Percentiles rank a stretch among this genome's conserved stretches.
Evolutionary conservation across 257 asterid species (phyloP).

Genomic region (Cynanchum wilfordii): DNA sequence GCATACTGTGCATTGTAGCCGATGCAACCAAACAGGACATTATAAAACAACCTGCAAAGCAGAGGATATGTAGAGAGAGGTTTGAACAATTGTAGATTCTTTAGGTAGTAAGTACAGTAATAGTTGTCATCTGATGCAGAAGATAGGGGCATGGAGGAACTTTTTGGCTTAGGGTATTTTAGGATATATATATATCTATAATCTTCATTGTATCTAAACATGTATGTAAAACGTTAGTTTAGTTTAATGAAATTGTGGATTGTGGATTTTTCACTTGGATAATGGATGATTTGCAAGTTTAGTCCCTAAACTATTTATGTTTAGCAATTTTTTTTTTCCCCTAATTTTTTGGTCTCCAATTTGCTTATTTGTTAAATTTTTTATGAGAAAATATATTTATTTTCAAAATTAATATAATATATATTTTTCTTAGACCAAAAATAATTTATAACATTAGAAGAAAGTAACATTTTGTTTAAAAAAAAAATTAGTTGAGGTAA

Average conservation of each 20-base stretch:
- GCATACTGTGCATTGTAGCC: constrained; percentile 63
- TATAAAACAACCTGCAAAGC: constrained; percentile 72
- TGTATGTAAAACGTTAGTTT: background rate
- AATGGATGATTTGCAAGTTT: too few species aligned
- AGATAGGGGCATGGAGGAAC: background rate
- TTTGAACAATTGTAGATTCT: constrained; percentile 32
- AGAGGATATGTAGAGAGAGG: constrained; percentile 29
- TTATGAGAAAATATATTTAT: too few species aligned
- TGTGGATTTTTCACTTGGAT: background rate
- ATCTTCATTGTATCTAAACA: background rate
- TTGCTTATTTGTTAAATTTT: too few species aligned
- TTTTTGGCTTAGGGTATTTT: background rate
- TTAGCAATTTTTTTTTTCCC: too few species aligned
- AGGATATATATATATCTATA: background rate
- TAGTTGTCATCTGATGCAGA: background rate
- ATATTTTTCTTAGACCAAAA: too few species aligned
- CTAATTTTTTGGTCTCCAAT: too few species aligned
- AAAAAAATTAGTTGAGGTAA: too few species aligned
- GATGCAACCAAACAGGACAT: constrained; percentile 68
- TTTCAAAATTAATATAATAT: too few species aligned
- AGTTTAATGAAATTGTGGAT: background rate
- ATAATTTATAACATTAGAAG: too few species aligned
- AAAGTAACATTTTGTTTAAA: too few species aligned
- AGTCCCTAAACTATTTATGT: too few species aligned
- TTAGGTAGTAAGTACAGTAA: constrained; percentile 4